phyloP scores from a whole-genome alignment of 2,329 filamentous ascomycete species.

The Diaporthe helianthi region DNA sequence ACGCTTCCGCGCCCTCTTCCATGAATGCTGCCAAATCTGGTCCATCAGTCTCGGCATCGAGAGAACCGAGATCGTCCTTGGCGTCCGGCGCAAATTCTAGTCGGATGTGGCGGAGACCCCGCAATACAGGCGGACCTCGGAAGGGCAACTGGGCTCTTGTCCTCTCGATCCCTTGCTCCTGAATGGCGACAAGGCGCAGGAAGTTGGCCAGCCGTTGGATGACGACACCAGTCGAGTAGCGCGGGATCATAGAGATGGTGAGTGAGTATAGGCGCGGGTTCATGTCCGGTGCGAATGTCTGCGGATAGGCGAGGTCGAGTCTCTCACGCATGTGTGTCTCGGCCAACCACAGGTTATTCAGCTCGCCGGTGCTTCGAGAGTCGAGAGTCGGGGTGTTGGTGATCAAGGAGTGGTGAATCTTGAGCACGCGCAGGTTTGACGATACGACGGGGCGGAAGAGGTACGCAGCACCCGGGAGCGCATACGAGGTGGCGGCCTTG shows the following conservation, averaged over 20 bases:
- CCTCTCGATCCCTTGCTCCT: conserved; percentile 55
- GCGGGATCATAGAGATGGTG: conserved; percentile 61
- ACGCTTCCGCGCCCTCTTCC: conserved; percentile 47
- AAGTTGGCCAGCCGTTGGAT: conserved; percentile 57
- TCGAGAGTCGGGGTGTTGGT: conserved; percentile 59
- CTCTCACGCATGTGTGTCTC: conserved; percentile 53
- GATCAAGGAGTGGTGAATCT: conserved; percentile 66
- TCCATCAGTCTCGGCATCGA: conserved; percentile 42
- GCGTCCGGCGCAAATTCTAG: conserved; percentile 61
- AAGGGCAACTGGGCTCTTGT: conserved; percentile 36
- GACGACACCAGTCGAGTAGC: conserved; percentile 58
- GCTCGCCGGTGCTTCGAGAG: conserved; percentile 46
- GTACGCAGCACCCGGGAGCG: conserved; percentile 54
- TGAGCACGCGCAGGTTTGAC: conserved; percentile 59
- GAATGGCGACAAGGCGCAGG: conserved; percentile 52
- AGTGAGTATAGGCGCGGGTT: conserved; percentile 62
- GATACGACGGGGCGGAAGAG: conserved; percentile 60
- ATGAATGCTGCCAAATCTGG: conserved; percentile 54
- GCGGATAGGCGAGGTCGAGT: conserved; percentile 54
- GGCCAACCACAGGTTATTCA: conserved; percentile 50
- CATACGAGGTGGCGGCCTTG: conserved; percentile 46
- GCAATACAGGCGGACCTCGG: conserved; percentile 52
- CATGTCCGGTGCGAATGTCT: conserved; percentile 59
- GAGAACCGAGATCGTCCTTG: conserved; percentile 44
- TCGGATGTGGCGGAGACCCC: conserved; percentile 59